phyloP scores from a whole-genome alignment of 2,329 filamentous ascomycete species.

The Neofusicoccum cordaticola region DNA sequence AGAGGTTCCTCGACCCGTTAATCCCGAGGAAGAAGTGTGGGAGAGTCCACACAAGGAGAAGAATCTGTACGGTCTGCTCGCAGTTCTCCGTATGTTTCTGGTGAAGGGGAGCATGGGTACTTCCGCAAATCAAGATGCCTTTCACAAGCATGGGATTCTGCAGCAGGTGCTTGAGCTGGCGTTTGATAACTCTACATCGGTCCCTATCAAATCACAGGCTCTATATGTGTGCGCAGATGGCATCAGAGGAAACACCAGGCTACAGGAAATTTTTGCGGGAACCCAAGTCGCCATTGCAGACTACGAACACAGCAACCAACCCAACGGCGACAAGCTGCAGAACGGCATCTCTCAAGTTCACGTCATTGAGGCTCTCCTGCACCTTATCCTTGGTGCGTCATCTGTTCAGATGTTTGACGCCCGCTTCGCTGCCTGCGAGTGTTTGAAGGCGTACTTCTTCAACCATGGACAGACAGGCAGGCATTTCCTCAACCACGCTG shows the following conservation, averaged over 20 bases:
- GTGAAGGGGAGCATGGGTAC: conserved; percentile 77
- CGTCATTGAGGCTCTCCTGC: conserved; percentile 89
- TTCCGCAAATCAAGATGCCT: conserved; percentile 76
- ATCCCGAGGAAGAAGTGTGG: conserved; percentile 67
- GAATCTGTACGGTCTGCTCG: conserved; percentile 86
- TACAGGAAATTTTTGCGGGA: conserved; percentile 62
- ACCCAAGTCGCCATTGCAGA: conserved; percentile 65
- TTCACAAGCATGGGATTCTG: conserved; percentile 78
- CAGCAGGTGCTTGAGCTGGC: conserved; percentile 78
- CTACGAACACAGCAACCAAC: conserved; percentile 47
- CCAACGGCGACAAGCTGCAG: conserved; percentile 53
- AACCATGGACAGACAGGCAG: conserved; percentile 76
- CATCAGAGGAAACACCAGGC: conserved; percentile 72
- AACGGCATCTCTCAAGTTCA: conserved; percentile 67
- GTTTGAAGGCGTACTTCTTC: conserved; percentile 88
- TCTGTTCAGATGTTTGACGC: conserved; percentile 70
- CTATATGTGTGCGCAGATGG: conserved; percentile 82
- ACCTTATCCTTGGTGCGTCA: conserved; percentile 70
- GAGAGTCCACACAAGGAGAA: conserved; percentile 75
- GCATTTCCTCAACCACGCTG: conserved; percentile 84
- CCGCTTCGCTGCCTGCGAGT: conserved; percentile 80
- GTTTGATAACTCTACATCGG: conserved; percentile 69
- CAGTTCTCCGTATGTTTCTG: conserved; percentile 82
- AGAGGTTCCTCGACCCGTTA: conserved; percentile 48
- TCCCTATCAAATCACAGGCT: conserved; percentile 77